phyloP scores from a whole-genome alignment of 768 basidiomycete species.

The Crucibulum laeve region DNA sequence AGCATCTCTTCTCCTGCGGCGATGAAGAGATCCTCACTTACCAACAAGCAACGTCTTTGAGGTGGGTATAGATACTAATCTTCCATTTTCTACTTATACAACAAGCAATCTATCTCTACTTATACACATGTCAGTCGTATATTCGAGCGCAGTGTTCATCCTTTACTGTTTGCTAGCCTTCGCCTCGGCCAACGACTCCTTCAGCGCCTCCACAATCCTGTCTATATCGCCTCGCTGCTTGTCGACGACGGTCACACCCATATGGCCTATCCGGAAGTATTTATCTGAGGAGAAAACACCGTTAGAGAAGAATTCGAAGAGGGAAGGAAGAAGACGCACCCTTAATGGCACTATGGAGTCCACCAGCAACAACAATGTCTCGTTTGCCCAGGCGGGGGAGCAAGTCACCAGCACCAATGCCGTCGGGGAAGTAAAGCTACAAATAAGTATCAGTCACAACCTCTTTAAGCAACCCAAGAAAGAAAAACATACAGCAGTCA shows the following conservation, averaged over 20 bases:
- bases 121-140: too few species aligned
- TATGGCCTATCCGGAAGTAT: constrained; percentile 54
- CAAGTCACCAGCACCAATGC: constrained; percentile 71
- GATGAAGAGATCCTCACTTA: too few species aligned
- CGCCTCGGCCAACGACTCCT: constrained; percentile 47
- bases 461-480: not conserved
- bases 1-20: too few species aligned
- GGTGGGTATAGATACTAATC: too few species aligned
- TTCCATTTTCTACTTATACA: too few species aligned
- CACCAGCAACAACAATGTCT: constrained; percentile 82
- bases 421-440: constrained; percentile 81
- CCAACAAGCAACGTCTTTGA: too few species aligned
- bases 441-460: not conserved
- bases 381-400: constrained; percentile 68
- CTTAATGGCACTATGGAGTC: constrained; percentile 80
- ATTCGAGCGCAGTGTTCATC: too few species aligned
- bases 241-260: constrained; percentile 85
- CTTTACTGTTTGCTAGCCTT: constrained; percentile 23
- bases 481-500: constrained; percentile 69
- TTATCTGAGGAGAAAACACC: constrained; percentile 1
- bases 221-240: constrained; percentile 69
- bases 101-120: too few species aligned
- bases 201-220: constrained; percentile 61
- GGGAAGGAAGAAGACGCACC: constrained; percentile 44
- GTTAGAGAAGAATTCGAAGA: not conserved